Percentiles rank a stretch among this genome's conserved stretches.
phyloP scores from a whole-genome alignment of 78 protist genomes.

The Guillardia theta region DNA sequence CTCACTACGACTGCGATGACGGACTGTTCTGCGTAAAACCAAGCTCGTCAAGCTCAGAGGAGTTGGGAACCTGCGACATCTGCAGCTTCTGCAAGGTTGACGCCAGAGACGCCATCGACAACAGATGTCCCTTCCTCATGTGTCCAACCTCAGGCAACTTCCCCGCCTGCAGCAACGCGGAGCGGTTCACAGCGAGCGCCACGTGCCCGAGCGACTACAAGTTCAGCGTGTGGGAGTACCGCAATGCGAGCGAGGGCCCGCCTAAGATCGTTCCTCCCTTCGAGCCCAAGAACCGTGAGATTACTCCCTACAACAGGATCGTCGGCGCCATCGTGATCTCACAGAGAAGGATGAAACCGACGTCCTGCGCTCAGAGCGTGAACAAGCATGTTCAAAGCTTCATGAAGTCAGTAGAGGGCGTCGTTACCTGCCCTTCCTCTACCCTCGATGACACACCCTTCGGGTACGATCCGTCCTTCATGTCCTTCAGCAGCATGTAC shows the following conservation, averaged over 20 bases:
- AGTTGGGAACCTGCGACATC: background rate
- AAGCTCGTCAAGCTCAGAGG: too few relatives aligned
- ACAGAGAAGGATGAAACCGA: background rate
- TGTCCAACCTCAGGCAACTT: background rate
- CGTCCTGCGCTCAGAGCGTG: background rate
- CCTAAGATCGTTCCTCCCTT: too few relatives aligned
- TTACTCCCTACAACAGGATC: background rate
- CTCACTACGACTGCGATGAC: too few relatives aligned
- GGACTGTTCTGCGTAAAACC: too few relatives aligned
- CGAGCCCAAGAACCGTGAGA: background rate
- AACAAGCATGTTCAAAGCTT: background rate
- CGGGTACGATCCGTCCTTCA: constrained; percentile 21
- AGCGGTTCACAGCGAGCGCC: background rate
- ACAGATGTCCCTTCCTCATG: background rate
- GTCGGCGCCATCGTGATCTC: background rate
- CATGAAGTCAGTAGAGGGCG: background rate
- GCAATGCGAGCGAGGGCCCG: too few relatives aligned
- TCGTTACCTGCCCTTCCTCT: background rate
- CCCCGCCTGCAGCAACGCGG: background rate
- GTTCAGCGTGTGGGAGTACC: background rate
- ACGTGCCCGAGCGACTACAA: background rate
- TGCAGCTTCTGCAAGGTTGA: background rate
- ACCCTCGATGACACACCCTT: background rate
- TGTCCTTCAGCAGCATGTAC: background rate
- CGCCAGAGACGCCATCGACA: background rate